Evolutionary conservation across 108 stramenopile species (phyloP).

Genomic region (Pseudonitzschia pungens): DNA sequence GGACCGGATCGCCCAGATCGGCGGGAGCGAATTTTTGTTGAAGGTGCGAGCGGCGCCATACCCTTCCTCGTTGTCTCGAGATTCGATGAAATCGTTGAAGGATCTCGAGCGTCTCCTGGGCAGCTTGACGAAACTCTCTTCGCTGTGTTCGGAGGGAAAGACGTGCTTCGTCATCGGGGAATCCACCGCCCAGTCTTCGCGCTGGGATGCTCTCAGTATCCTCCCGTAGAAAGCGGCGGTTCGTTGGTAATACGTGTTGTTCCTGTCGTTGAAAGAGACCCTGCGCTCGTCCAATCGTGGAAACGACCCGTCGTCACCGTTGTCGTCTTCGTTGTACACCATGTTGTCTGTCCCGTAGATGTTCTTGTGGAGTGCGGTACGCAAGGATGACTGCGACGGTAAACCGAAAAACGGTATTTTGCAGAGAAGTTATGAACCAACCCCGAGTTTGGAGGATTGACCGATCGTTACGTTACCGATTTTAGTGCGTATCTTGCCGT

Average conservation of each 20-base stretch:
- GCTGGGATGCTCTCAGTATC: not conserved
- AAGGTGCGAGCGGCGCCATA: not conserved
- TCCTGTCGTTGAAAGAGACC: constrained; percentile 11
- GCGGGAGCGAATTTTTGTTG: not conserved
- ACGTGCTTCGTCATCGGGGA: constrained; percentile 38
- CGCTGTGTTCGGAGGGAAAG: constrained; percentile 13
- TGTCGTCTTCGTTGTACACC: not conserved
- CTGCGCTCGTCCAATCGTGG: not conserved
- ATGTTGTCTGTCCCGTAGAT: no score
- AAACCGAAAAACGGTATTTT: no score
- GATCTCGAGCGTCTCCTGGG: constrained; percentile 24
- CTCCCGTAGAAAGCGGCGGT: not conserved
- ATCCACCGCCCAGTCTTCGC: constrained; percentile 15
- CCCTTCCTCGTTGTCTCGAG: not conserved
- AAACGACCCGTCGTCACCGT: not conserved
- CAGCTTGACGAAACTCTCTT: not conserved
- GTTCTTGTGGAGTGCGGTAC: no score
- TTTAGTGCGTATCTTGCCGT: no score
- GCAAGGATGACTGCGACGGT: no score
- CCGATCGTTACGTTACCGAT: no score
- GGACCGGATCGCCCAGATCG: not conserved
- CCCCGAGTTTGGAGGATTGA: no score
- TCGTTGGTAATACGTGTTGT: not conserved
- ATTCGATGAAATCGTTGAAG: constrained; percentile 35
- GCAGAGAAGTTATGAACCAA: no score